Conservation (phyloP, 202 grass and related monocot genomes). For the Bolboschoenoplectus hybrid region DNA sequence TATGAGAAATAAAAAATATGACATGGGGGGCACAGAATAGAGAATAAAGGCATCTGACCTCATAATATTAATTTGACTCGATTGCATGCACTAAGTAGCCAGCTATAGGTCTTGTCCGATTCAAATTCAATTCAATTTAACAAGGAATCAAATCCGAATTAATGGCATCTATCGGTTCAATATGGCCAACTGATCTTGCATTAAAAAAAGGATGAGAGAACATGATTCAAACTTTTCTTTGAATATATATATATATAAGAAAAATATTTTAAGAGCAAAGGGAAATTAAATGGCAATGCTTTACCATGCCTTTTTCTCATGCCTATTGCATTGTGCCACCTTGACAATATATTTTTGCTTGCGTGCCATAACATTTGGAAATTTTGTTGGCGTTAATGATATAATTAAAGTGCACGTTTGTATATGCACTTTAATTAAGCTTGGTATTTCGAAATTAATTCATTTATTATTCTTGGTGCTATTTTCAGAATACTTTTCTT, state of each 20-base stretch:
- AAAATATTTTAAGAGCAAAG: conserved; percentile 9
- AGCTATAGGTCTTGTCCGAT: background rate
- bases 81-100: background rate
- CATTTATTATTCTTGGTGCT: conserved; percentile 3
- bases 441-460: background rate
- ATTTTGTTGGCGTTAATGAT: background rate
- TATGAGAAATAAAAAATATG: conserved; percentile 9
- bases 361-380: background rate
- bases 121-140: conserved; percentile 37
- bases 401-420: conserved; percentile 7
- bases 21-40: background rate
- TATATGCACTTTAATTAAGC: background rate
- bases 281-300: conserved; percentile 13
- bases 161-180: conserved; percentile 8
- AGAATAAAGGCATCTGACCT: conserved; percentile 43
- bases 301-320: background rate
- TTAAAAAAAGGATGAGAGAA: conserved; percentile 35
- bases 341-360: background rate
- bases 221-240: conserved; percentile 37
- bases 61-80: conserved; percentile 25
- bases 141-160: conserved; percentile 35
- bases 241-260: background rate
- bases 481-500: background rate
- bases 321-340: conserved; percentile 5
- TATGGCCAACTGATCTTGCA: background rate